phyloP scores from a whole-genome alignment of 2,329 filamentous ascomycete species.

The Cadophora sp. region DNA sequence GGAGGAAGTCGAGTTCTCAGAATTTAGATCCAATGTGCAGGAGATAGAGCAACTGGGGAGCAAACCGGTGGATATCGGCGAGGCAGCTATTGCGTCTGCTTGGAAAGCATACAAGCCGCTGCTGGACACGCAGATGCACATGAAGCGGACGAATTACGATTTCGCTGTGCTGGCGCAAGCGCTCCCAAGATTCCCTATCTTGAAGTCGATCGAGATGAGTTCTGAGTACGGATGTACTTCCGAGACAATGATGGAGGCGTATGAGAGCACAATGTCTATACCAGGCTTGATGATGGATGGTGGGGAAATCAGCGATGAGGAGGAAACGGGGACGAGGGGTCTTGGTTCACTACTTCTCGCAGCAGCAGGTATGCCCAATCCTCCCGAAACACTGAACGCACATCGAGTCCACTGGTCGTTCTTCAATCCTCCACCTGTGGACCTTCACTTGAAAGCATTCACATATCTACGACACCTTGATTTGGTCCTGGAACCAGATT shows the following conservation, averaged over 20 bases:
- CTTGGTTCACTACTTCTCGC: not conserved
- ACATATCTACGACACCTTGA: conserved; percentile 8
- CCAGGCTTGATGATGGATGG: conserved; percentile 15
- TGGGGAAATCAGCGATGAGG: conserved; percentile 1
- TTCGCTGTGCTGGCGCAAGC: not conserved
- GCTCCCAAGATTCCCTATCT: conserved; percentile 2
- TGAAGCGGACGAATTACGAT: conserved; percentile 8
- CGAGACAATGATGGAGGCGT: not conserved
- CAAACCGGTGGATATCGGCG: not conserved
- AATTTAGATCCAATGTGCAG: conserved; percentile 7
- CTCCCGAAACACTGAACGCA: not conserved
- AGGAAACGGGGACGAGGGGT: conserved; percentile 9
- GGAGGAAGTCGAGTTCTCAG: conserved; percentile 3
- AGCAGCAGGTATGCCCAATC: not conserved
- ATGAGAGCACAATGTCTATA: not conserved
- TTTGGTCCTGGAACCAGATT: conserved; percentile 4
- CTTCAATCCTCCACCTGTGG: not conserved
- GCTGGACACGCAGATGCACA: conserved; percentile 6
- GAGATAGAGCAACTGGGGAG: not conserved
- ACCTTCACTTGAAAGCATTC: conserved; percentile 3
- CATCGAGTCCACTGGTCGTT: conserved; percentile 13
- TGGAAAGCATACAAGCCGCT: conserved; percentile 4
- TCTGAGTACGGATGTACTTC: conserved; percentile 3
- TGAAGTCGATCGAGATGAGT: conserved; percentile 13
- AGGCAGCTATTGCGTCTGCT: not conserved